Percentiles rank a stretch among this genome's conserved stretches.
phyloP scores from a whole-genome alignment of 129 eudicot genomes.

The Erigeron canadensis region DNA sequence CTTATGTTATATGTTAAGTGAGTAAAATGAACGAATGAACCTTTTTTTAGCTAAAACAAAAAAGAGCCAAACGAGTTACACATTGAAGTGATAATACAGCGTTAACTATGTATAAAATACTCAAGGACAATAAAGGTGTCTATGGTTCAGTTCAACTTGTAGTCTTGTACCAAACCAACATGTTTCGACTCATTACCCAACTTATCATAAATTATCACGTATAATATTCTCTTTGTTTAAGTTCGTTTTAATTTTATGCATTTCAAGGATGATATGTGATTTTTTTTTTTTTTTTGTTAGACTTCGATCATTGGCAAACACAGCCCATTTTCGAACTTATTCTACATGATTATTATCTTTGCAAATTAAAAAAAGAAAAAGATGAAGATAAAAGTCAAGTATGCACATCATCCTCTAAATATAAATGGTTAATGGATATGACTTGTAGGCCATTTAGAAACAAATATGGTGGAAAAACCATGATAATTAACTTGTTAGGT shows the following conservation, averaged over 20 bases:
- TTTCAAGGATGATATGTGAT: neutral
- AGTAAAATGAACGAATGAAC: no score
- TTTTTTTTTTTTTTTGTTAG: neutral
- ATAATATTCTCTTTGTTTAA: no score
- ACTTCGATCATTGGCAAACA: neutral
- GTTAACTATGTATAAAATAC: no score
- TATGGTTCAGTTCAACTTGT: no score
- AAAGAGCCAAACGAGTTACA: no score
- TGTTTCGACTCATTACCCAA: no score
- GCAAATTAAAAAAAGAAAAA: neutral
- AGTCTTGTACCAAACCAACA: no score
- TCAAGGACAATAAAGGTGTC: no score
- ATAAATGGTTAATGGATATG: slow-evolving; percentile 8
- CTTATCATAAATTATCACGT: neutral
- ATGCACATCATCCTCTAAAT: slow-evolving; percentile 1
- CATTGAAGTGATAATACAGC: no score
- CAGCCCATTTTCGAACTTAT: slow-evolving; percentile 1
- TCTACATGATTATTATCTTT: neutral
- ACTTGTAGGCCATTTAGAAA: slow-evolving; percentile 30
- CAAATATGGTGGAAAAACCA: slow-evolving; percentile 26
- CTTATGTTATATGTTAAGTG: no score
- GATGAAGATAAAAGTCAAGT: slow-evolving; percentile 24
- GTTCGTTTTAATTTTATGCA: no score
- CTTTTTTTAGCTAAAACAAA: no score
- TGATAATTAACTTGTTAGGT: slow-evolving; percentile 30